These are phyloP conservation scores for Vaccinium darrowii DNA, from an alignment of 148 eudicot species.

Conservation along the genomic window DNA sequence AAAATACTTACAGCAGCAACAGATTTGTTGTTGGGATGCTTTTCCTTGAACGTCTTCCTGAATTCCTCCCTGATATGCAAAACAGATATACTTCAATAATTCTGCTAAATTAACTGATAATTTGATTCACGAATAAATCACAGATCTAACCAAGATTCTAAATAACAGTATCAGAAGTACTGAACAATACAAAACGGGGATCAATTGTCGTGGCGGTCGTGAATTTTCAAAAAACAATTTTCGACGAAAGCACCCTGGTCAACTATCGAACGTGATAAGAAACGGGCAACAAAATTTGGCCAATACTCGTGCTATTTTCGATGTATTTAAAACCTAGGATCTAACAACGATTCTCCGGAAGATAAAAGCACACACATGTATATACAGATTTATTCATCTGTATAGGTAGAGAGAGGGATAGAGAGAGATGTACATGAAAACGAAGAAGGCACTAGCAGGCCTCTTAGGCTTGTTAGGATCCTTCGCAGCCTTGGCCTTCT, in stretches of 20 bases:
- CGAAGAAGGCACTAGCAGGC: conserved; percentile 39
- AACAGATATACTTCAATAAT: not conserved
- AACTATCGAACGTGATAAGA: too few relatives aligned
- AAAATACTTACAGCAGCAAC: conserved; percentile 27
- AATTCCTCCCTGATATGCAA: conserved; percentile 28
- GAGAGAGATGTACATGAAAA: conserved; percentile 23
- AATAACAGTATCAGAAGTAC: too few relatives aligned
- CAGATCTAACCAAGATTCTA: not conserved
- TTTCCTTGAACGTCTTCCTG: conserved; percentile 29
- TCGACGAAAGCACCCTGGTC: too few relatives aligned
- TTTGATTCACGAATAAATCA: not conserved
- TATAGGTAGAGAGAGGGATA: not conserved
- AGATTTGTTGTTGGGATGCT: conserved; percentile 39
- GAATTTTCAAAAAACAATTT: too few relatives aligned
- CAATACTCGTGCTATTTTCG: too few relatives aligned
- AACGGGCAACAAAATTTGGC: too few relatives aligned
- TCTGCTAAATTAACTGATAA: not conserved
- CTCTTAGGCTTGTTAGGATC: conserved; percentile 36
- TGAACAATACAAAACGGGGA: too few relatives aligned
- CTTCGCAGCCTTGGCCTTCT: conserved; percentile 28
- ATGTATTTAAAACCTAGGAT: too few relatives aligned
- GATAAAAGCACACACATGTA: not conserved
- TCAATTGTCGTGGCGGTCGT: too few relatives aligned
- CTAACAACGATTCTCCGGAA: too few relatives aligned
- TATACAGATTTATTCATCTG: not conserved